Base-by-base conservation (phyloP, 2,329 filamentous ascomycete genomes). In the Colletotrichum ledebouriae region DNA sequence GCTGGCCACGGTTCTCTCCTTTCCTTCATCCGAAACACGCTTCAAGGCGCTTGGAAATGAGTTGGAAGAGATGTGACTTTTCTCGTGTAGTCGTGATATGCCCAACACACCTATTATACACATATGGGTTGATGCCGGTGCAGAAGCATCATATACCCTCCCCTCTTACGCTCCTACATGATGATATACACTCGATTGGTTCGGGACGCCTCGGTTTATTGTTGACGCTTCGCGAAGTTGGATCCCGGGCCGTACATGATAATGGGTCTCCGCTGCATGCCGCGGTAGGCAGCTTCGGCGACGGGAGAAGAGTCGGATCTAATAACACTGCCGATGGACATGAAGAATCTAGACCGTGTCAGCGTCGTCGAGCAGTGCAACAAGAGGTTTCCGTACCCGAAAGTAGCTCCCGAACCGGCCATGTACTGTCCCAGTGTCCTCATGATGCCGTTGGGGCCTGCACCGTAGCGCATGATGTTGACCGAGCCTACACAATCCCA, bases 261-360 rank as follows among this genome's bases (percentile, higher is more conserved):
- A 75, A 95, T 89, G 25, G 94, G 93, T 71, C 89, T 87, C 74
- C 91, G 86, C 73, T 91, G 89, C 58, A 92, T 90, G 78, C 89
- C 88, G 73, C 89, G 87, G 82, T 95, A 97, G 66, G 92, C 89
- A 77, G 94, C 88, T 73, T 89, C 86, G 67, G 91, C 85, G 75
- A 92, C 90, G 42, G 92, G 90, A 49, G 93, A 93, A 72, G 93
- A 90, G 75, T 99, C 96, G 69, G 94, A 94, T 77, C 96, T 92
- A 76, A 99, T 98, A 50, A 97, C 94, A 74, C 94, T 97, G 73
- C 96, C 96, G 74, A 99, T 97, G 66, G 93, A 95, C 96, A 99
- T 99, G 87, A 99, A 99, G 84, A 98, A 98, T 25, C 88, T 90
- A 71, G 20, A 62, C 7, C 9, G 1, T 39, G 42, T 66, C 20